These are phyloP conservation scores for Ogataea corticis DNA, from an alignment of 805 yeast genomes.

Conservation along the genomic window DNA sequence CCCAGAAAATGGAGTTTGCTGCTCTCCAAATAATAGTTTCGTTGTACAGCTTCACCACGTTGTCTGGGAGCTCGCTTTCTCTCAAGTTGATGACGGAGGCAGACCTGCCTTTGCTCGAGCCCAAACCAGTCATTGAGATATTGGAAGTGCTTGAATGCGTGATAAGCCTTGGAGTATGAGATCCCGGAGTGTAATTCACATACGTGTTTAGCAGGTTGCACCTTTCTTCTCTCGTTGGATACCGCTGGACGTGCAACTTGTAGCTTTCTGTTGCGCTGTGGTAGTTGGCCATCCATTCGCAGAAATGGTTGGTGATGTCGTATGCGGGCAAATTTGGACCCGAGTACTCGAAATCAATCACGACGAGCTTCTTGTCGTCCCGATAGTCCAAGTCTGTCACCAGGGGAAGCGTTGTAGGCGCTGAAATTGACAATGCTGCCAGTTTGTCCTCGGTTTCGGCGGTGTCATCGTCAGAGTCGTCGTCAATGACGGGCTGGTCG, in stretches of 20 bases:
- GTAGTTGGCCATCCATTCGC: conserved; percentile 97
- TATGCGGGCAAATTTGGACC: conserved; percentile 88
- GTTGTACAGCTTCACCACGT: conserved; percentile 53
- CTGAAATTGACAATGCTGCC: conserved; percentile 19
- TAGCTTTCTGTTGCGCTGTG: conserved; percentile 58
- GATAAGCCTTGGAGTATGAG: conserved; percentile 27
- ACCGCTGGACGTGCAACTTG: conserved; percentile 53
- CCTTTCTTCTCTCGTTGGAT: conserved; percentile 70
- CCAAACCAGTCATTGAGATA: conserved; percentile 8
- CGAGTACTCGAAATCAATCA: conserved; percentile 94
- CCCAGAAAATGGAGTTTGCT: conserved; percentile 77
- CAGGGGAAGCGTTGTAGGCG: conserved; percentile 26
- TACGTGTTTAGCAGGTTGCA: conserved; percentile 75
- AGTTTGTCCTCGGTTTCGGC: conserved; percentile 16
- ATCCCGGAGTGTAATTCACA: conserved; percentile 55
- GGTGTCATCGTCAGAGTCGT: conserved; percentile 27
- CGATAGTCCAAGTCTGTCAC: conserved; percentile 32
- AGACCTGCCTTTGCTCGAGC: conserved; percentile 25
- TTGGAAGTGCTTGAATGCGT: conserved; percentile 15
- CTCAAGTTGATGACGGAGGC: conserved; percentile 39
- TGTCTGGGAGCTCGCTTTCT: conserved; percentile 32
- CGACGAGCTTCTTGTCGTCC: conserved; percentile 72
- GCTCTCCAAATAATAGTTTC: conserved; percentile 80
- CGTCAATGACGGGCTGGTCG: conserved; percentile 28
- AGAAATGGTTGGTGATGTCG: conserved; percentile 90